Evolutionary conservation across 179 eudicot genomes (phyloP).

Genomic region (Camellia oleifera): DNA sequence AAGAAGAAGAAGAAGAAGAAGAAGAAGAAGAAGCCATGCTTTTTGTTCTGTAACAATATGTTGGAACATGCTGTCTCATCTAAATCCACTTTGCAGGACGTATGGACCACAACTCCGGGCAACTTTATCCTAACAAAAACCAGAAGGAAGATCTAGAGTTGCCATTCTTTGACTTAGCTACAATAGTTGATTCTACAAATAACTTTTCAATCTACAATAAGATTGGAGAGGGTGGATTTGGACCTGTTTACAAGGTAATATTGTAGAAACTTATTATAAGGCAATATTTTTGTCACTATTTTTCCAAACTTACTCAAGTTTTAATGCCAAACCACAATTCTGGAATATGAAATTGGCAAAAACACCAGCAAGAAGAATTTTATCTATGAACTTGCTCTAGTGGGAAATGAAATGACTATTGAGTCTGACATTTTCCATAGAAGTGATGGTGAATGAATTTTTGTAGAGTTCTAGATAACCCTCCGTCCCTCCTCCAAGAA

Average conservation of each 20-base stretch:
- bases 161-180: neutral
- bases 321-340: neutral
- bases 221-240: slow-evolving; percentile 15
- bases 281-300: neutral
- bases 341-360: neutral
- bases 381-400: neutral
- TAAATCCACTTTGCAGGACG: neutral
- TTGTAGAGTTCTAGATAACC: too few relatives aligned
- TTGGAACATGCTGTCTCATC: neutral
- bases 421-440: too few relatives aligned
- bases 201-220: slow-evolving; percentile 3
- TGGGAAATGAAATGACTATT: too few relatives aligned
- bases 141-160: slow-evolving; percentile 5
- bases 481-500: too few relatives aligned
- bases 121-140: neutral
- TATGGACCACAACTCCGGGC: neutral
- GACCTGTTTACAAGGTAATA: slow-evolving; percentile 13
- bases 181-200: neutral
- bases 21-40: too few relatives aligned
- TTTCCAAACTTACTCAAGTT: neutral
- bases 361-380: neutral
- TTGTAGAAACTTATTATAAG: neutral
- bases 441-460: too few relatives aligned
- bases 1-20: too few relatives aligned
- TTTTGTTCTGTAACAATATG: neutral